Evolutionary conservation across 2,329 filamentous ascomycete species (phyloP), one percentile per base, ranked within the genome.

Genomic region (Lachnellula occidentalis): DNA sequence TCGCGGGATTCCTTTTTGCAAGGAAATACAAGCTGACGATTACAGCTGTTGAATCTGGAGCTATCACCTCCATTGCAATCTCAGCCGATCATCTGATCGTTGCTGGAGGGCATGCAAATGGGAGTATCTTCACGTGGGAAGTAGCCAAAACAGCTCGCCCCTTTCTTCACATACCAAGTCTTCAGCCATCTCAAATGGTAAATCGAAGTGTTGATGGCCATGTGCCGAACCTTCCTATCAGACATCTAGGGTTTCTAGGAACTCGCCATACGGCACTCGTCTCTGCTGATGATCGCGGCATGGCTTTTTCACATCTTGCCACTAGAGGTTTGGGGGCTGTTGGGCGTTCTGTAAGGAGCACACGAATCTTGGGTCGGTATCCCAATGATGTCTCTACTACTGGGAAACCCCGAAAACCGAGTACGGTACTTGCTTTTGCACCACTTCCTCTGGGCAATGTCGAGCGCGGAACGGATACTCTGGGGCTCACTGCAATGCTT

Each of bases 221-320:
- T 73, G 74, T 94, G 19, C 79, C 84, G 5, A 87, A 87, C 57
- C 83, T 85, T 34, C 81, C 89, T 3, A 83, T 99, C 45, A 83
- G 94, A 6, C 92, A 99, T 70, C 73, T 99, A n/a, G 94, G 92
- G 0, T 99, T 99, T 68, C 77, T 99, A 5, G 94, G 92, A 7
- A 96, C 90, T 3, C 81, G 95, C 56, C 92, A 94, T 65, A 99
- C 94, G 14, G 94, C 95, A 3, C 77, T 99, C 5, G 92, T 97
- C 11, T 99, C 94, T 4, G 94, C 94, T 2, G 92, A 99, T 71
- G 89, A 95, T 65, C 83, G 83, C 48, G 94, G 95, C 19, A 99
- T 99, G 95, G 92, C 94, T 0, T 99, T 99, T 70, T 96, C 94
- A 3, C 95, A 99, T 71, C 80, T 99, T 9, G 95, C 94, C 9